Evolutionary conservation across 805 yeast genomes (phyloP), one percentile per base, ranked within the genome.

Genomic region (Kodamaea jinghongensis): DNA sequence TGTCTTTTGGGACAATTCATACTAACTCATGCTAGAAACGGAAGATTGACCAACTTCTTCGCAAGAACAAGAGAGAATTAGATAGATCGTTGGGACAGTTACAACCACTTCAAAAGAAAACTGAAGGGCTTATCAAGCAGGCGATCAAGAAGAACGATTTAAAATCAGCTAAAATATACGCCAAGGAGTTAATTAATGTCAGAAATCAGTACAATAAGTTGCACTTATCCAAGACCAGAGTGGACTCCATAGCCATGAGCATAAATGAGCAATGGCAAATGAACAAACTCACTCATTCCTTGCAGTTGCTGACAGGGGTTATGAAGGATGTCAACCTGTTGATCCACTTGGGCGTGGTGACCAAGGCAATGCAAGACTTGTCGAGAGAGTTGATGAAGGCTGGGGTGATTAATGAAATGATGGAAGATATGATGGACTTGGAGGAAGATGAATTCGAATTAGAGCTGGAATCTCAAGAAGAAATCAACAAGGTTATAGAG

Each of bases 361-460:
- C 80, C 51, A 79, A 77, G 8, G 82, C 95, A 0, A 88, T 91
- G 86, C 83, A 83, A 54, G 95, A 84, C 50, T 65, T 93, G 42
- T 86, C 91, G 44, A 82, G 77, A 54, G 99, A 93, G 63, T 72
- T 91, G 51, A 81, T 86, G 78, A 85, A 83, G 60, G 78, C 86
- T 9, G 93, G 93, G 0, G 76, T 93, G 32, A 88, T 93, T 39
- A 87, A 86, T 49, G 99, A 93, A 57, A 93, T 93, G 98, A 82
- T 90, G 57, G 88, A 86, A 42, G 99, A 93, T 56, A 80, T 86
- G 46, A 70, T 91, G 44, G 98, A 90, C 44, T 63, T 71, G 36
- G 63, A 78, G 42, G 48, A 51, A 38, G 83, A 75, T 34, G 83
- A 76, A 13, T 31, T 39, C 25, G 86, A 79, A 43, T 72, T 77